Conservation (phyloP, 257 asterid genomes). For the Penstemon davidsonii region DNA sequence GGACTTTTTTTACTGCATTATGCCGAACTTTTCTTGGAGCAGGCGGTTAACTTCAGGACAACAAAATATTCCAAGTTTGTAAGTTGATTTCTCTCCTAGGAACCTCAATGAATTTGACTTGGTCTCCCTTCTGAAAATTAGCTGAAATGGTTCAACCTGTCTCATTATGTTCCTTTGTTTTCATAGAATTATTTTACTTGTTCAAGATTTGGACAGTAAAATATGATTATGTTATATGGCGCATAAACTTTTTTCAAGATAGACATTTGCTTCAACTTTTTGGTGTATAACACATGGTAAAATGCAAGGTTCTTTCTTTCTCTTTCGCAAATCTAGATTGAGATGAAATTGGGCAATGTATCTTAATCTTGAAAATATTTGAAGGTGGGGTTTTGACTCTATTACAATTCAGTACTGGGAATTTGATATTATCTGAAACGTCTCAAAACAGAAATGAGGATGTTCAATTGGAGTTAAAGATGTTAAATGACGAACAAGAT, state of each 20-base stretch:
- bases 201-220: not conserved
- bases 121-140: not conserved
- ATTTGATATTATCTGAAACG: not conserved
- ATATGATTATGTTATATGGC: not conserved
- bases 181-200: slow-evolving; percentile 7
- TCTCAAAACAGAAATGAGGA: not conserved
- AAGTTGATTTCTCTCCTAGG: slow-evolving; percentile 37
- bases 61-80: slow-evolving; percentile 46
- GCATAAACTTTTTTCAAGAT: no score
- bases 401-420: not conserved
- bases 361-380: not conserved
- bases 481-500: not conserved
- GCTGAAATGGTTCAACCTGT: not conserved
- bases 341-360: slow-evolving; percentile 2
- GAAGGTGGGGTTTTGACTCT: no score
- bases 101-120: slow-evolving; percentile 1
- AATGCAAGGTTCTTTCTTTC: slow-evolving; percentile 1
- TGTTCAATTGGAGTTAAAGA: not conserved
- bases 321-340: slow-evolving; percentile 1
- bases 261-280: not conserved
- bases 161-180: slow-evolving; percentile 7
- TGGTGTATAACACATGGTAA: slow-evolving; percentile 3
- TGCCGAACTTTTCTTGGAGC: slow-evolving; percentile 75
- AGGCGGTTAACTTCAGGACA: slow-evolving; percentile 44
- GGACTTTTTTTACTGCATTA: slow-evolving; percentile 93